Evolutionary conservation across 352 stramenopile genomes (phyloP).

Genomic region (Globisporangium alternatum): DNA sequence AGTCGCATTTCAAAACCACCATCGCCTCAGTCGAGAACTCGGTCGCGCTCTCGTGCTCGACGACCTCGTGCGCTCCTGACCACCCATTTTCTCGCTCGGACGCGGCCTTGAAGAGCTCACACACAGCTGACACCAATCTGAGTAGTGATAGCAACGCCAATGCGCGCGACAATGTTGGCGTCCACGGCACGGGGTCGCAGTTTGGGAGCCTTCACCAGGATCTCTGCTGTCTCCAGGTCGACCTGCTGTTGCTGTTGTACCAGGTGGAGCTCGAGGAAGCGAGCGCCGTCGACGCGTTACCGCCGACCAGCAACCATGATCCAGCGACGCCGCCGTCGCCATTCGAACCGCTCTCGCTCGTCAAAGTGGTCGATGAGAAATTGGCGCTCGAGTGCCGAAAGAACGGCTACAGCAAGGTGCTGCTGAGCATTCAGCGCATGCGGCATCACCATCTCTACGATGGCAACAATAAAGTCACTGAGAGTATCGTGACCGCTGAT

Average conservation of each 20-base stretch:
- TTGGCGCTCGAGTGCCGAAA: slow-evolving; percentile 45
- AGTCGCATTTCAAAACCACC: slow-evolving; percentile 33
- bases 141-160: not conserved
- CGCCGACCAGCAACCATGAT: not conserved
- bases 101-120: not conserved
- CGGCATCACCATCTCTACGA: slow-evolving; percentile 10
- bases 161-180: slow-evolving; percentile 33
- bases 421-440: slow-evolving; percentile 50
- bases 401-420: slow-evolving; percentile 43
- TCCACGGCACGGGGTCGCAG: slow-evolving; percentile 54
- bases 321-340: not conserved
- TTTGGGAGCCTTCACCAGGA: slow-evolving; percentile 50
- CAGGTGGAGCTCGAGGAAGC: slow-evolving; percentile 54
- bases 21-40: not conserved
- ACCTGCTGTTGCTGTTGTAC: slow-evolving; percentile 50
- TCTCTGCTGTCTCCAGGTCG: slow-evolving; percentile 52
- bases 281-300: slow-evolving; percentile 25
- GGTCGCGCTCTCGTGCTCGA: slow-evolving; percentile 26
- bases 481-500: slow-evolving; percentile 24
- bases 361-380: slow-evolving; percentile 24
- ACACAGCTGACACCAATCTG: not conserved
- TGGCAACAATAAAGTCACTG: slow-evolving; percentile 4
- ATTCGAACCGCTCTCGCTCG: slow-evolving; percentile 10
- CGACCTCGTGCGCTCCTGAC: slow-evolving; percentile 33
- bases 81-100: slow-evolving; percentile 14